Conservation (phyloP, 1,284 basidiomycete genomes). For the Rhizoctonia solani region DNA sequence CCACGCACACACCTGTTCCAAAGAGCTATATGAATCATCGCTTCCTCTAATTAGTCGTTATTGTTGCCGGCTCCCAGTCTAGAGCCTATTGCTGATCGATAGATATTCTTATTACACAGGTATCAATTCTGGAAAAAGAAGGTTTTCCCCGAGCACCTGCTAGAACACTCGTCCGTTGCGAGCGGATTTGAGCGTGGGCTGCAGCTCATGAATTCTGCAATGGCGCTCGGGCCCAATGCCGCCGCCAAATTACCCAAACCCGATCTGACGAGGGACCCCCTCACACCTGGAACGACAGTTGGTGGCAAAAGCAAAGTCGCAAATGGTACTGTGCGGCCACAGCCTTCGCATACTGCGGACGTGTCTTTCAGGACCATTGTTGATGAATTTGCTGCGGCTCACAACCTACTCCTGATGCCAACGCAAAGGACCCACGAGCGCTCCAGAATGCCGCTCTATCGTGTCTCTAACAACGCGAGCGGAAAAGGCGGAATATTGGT, state of each 20-base stretch:
- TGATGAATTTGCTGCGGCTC: conserved; percentile 80
- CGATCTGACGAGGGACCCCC: conserved; percentile 47
- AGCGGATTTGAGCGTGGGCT: conserved; percentile 84
- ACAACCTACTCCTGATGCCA: conserved; percentile 88
- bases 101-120: conserved; percentile 41
- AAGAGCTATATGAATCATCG: not conserved
- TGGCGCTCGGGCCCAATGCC: conserved; percentile 78
- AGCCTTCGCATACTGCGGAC: conserved; percentile 48
- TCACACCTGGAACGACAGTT: conserved; percentile 10
- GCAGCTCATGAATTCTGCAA: conserved; percentile 90
- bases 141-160: conserved; percentile 71
- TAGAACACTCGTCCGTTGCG: conserved; percentile 64
- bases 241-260: conserved; percentile 68
- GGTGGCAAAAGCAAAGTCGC: conserved; percentile 35
- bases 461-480: conserved; percentile 74
- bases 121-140: conserved; percentile 77
- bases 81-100: not conserved
- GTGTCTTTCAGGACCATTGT: conserved; percentile 89
- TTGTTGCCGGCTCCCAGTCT: not conserved
- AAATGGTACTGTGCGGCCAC: conserved; percentile 48
- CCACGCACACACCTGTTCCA: not conserved
- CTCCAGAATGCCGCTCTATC: conserved; percentile 85
- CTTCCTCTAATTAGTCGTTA: not conserved
- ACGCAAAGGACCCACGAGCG: conserved; percentile 78
- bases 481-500: conserved; percentile 84